phyloP scores from a whole-genome alignment of 2,329 filamentous ascomycete species.

The Aspergillus sp. region DNA sequence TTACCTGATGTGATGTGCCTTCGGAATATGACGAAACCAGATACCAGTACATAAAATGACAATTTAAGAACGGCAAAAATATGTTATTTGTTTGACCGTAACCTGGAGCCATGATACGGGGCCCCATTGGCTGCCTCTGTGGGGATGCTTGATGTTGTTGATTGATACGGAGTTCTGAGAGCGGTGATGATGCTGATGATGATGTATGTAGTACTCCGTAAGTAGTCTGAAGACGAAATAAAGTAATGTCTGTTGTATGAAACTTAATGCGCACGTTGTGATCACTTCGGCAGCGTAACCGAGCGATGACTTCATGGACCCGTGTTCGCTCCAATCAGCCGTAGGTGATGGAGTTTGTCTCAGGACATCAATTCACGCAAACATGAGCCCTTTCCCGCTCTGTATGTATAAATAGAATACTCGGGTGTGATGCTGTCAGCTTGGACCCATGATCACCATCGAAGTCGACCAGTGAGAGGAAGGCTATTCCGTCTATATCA shows the following conservation, averaged over 20 bases:
- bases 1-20: constrained; percentile 16
- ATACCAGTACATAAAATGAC: constrained; percentile 26
- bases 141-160: not conserved
- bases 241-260: constrained; percentile 12
- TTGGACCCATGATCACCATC: not conserved
- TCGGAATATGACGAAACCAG: constrained; percentile 21
- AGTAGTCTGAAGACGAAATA: constrained; percentile 8
- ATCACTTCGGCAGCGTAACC: not conserved
- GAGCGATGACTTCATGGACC: constrained; percentile 2
- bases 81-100: constrained; percentile 9
- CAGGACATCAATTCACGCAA: not conserved
- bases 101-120: not conserved
- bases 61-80: constrained; percentile 6
- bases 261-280: not conserved
- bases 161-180: constrained; percentile 7
- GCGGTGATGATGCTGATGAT: not conserved
- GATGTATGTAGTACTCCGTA: constrained; percentile 13
- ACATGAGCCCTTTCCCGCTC: not conserved
- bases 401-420: not conserved
- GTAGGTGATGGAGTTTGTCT: not conserved
- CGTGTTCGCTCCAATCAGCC: not conserved
- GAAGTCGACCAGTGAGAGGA: not conserved
- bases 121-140: not conserved
- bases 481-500: not conserved
- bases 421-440: not conserved